Evolutionary conservation across 1,284 basidiomycete genomes (phyloP).

Genomic region (Sporisorium sorghi): DNA sequence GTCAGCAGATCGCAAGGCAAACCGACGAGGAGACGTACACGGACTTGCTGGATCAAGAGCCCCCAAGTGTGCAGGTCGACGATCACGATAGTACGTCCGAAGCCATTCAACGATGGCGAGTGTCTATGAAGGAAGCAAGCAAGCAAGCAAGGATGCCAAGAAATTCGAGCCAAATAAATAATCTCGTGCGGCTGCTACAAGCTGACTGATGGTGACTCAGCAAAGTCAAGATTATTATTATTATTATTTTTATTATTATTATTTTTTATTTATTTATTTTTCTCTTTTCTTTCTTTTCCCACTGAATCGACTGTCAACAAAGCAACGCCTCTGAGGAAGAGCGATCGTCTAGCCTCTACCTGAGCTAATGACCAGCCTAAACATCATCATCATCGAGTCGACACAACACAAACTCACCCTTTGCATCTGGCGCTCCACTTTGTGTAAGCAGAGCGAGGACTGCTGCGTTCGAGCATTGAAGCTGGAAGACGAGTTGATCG

Average conservation of each 20-base stretch:
- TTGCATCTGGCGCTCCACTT: constrained; percentile 41
- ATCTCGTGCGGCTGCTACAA: too few species aligned
- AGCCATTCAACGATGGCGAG: constrained; percentile 17
- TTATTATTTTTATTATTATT: too few species aligned
- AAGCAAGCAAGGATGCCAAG: constrained; percentile 7
- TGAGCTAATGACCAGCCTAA: neutral
- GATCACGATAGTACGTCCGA: constrained; percentile 22
- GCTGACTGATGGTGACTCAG: constrained; percentile 16
- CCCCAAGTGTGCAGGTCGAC: constrained; percentile 43
- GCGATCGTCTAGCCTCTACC: neutral
- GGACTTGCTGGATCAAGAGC: constrained; percentile 17
- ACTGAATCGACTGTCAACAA: too few species aligned
- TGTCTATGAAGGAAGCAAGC: neutral
- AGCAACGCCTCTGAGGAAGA: too few species aligned
- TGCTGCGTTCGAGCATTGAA: constrained; percentile 23
- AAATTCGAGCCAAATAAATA: too few species aligned
- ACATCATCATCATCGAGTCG: neutral
- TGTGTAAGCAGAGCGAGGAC: constrained; percentile 27
- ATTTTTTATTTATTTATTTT: too few species aligned
- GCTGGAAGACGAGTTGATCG: constrained; percentile 8
- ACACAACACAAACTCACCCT: constrained; percentile 26
- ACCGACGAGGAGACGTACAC: constrained; percentile 15
- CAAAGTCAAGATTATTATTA: too few species aligned
- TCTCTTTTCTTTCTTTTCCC: too few species aligned
- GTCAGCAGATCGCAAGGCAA: constrained; percentile 13